A percentile compares a stretch with the other conserved stretches of the same genome.
These are phyloP conservation scores for Heterobasidion irregulare DNA, from an alignment of 1,284 basidiomycete species.

Conservation along the genomic window DNA sequence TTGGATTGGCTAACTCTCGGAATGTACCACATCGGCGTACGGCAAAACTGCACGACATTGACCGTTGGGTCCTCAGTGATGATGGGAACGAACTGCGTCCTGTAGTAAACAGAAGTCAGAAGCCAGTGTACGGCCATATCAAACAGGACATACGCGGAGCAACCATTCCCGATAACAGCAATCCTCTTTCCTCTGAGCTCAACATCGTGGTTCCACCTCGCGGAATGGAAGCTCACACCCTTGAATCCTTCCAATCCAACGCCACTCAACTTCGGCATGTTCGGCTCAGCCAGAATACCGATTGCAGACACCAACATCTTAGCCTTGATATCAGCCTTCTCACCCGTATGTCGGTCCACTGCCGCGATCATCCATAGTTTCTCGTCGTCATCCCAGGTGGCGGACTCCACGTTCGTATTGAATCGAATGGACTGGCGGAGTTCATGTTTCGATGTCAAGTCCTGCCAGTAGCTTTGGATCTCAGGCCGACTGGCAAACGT, in stretches of 20 bases:
- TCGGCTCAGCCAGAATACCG: slow-evolving; percentile 31
- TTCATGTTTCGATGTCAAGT: slow-evolving; percentile 11
- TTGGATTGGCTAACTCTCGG: not conserved
- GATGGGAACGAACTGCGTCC: slow-evolving; percentile 45
- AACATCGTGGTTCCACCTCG: slow-evolving; percentile 27
- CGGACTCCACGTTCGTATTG: slow-evolving; percentile 27
- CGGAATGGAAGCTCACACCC: slow-evolving; percentile 29
- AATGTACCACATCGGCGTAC: slow-evolving; percentile 42
- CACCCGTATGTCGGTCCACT: slow-evolving; percentile 20
- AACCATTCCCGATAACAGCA: slow-evolving; percentile 59
- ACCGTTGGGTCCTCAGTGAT: slow-evolving; percentile 40
- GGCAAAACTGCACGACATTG: slow-evolving; percentile 43
- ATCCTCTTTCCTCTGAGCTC: slow-evolving; percentile 35
- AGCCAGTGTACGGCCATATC: not conserved
- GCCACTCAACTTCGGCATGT: slow-evolving; percentile 28
- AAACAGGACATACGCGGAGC: slow-evolving; percentile 36
- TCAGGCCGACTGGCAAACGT: slow-evolving; percentile 39
- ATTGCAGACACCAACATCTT: slow-evolving; percentile 36
- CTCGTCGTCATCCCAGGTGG: slow-evolving; percentile 28
- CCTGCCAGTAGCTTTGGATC: slow-evolving; percentile 41
- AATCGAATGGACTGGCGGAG: slow-evolving; percentile 16
- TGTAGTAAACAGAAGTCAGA: slow-evolving; percentile 12
- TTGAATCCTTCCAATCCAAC: slow-evolving; percentile 25
- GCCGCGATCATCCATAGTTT: slow-evolving; percentile 27
- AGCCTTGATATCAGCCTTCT: slow-evolving; percentile 10